Percentiles rank a stretch among this genome's conserved stretches.
phyloP scores from a whole-genome alignment of 371 early-diverging fungal genomes.

The Parasitella parasitica region DNA sequence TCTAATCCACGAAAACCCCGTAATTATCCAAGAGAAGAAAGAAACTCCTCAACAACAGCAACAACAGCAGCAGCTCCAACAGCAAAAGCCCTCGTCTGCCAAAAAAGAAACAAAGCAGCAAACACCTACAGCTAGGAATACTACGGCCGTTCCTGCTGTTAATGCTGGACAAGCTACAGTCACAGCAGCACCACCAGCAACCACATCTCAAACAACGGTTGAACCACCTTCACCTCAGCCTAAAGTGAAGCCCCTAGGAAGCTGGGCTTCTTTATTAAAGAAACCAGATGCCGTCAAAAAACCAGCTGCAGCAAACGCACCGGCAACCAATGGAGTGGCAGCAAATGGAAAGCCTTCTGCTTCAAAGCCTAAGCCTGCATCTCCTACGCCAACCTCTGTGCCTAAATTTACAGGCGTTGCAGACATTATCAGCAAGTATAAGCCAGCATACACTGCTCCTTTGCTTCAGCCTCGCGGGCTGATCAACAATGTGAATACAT shows the following conservation, averaged over 20 bases:
- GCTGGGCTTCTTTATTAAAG: slow-evolving; percentile 65
- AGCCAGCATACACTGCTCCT: slow-evolving; percentile 48
- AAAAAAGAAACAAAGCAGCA: slow-evolving; percentile 10
- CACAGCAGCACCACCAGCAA: neutral
- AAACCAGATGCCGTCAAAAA: slow-evolving; percentile 30
- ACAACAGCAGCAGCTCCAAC: slow-evolving; percentile 1
- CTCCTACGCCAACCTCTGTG: slow-evolving; percentile 13
- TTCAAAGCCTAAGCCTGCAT: slow-evolving; percentile 17
- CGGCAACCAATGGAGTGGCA: slow-evolving; percentile 1
- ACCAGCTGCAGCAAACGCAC: slow-evolving; percentile 12
- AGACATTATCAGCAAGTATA: slow-evolving; percentile 57
- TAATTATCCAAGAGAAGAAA: neutral
- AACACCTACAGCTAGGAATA: neutral
- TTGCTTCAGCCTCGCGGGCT: slow-evolving; percentile 87
- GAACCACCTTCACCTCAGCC: slow-evolving; percentile 40
- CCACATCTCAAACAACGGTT: slow-evolving; percentile 4
- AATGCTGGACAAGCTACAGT: neutral
- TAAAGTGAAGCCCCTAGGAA: slow-evolving; percentile 27
- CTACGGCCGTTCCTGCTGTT: slow-evolving; percentile 5
- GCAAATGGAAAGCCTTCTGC: slow-evolving; percentile 10
- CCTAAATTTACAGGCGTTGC: slow-evolving; percentile 56
- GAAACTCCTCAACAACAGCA: neutral
- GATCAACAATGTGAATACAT: slow-evolving; percentile 94
- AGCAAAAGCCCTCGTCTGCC: neutral
- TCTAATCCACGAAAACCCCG: neutral